A percentile compares a stretch with the other conserved stretches of the same genome.
phyloP scores from a whole-genome alignment of 176 grass and related monocot genomes.

The Oryza punctata region DNA sequence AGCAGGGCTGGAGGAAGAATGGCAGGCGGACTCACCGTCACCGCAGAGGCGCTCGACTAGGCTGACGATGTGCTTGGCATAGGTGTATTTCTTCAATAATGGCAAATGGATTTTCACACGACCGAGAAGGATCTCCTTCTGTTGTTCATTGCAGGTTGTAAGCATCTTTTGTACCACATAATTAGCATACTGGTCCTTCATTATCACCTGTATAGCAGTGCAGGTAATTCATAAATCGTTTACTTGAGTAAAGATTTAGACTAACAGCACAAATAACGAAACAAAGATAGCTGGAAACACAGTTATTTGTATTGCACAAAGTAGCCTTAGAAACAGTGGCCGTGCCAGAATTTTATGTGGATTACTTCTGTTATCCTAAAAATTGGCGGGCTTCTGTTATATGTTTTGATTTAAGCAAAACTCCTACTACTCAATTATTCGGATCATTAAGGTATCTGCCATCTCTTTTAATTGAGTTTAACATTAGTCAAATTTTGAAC shows the following conservation, averaged over 20 bases:
- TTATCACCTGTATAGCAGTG: constrained; percentile 42
- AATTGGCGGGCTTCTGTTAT: background rate
- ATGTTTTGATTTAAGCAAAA: background rate
- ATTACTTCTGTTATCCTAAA: background rate
- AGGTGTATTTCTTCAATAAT: constrained; percentile 73
- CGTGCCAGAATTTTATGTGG: background rate
- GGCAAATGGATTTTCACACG: constrained; percentile 57
- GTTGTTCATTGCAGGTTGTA: constrained; percentile 50
- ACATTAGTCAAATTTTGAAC: background rate
- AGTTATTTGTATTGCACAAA: background rate
- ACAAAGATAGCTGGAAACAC: background rate
- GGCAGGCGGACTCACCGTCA: constrained; percentile 42
- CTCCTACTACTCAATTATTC: constrained; percentile 4
- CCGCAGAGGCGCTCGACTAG: constrained; percentile 64
- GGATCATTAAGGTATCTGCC: background rate
- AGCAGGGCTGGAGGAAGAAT: background rate
- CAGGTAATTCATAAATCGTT: background rate
- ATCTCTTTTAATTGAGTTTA: background rate
- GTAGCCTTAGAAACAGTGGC: background rate
- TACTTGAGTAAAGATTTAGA: background rate
- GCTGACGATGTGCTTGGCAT: constrained; percentile 69
- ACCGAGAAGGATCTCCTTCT: constrained; percentile 51
- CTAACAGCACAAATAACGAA: constrained; percentile 7
- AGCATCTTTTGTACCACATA: constrained; percentile 89
- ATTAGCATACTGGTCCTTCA: constrained; percentile 86